Evolutionary conservation across 2,329 filamentous ascomycete genomes (phyloP).

Genomic region (Thermochaetoides dissita): DNA sequence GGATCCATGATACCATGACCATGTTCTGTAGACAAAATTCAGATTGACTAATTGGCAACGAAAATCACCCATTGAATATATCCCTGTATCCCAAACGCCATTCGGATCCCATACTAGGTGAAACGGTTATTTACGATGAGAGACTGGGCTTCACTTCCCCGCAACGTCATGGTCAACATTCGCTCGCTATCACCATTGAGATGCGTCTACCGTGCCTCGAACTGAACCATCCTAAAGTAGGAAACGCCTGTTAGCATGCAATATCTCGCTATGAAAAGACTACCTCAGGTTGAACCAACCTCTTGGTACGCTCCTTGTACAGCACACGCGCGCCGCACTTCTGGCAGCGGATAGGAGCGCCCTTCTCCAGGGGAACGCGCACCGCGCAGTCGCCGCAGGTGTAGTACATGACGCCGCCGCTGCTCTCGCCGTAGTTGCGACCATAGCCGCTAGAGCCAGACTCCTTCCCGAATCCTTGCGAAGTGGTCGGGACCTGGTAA

Average conservation of each 20-base stretch:
- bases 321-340: conserved; percentile 90
- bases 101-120: too few species aligned
- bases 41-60: too few species aligned
- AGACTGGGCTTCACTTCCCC: too few species aligned
- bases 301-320: conserved; percentile 95
- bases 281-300: conserved; percentile 42
- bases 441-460: conserved; percentile 21
- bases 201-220: conserved; percentile 65
- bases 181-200: too few species aligned
- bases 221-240: conserved; percentile 76
- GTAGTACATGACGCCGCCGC: conserved; percentile 44
- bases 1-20: too few species aligned
- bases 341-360: conserved; percentile 73
- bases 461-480: conserved; percentile 19
- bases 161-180: too few species aligned
- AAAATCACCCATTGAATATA: too few species aligned
- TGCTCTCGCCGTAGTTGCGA: conserved; percentile 21
- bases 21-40: too few species aligned
- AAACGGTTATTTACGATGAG: too few species aligned
- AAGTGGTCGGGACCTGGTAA: conserved; percentile 56
- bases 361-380: conserved; percentile 60
- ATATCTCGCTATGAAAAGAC: too few species aligned
- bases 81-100: too few species aligned
- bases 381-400: conserved; percentile 75
- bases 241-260: conserved; percentile 13